Conservation (phyloP, 495 filamentous ascomycete species). For the Podospora bellae-mahoneyi region DNA sequence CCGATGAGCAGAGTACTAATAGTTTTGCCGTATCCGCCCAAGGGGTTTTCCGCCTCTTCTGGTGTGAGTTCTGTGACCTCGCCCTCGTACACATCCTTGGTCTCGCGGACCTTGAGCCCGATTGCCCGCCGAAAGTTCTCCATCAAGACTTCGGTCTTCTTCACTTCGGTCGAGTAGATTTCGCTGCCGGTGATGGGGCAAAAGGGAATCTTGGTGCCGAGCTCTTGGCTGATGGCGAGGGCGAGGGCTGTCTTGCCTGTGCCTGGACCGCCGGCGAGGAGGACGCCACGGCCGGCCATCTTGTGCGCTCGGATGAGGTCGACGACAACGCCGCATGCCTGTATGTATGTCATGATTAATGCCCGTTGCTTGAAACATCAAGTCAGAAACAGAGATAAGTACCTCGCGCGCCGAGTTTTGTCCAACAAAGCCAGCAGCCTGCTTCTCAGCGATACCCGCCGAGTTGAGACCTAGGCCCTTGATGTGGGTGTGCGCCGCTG, state of each 20-base stretch:
- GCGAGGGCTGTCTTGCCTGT: conserved; percentile 97
- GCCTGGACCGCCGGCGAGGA: conserved; percentile 86
- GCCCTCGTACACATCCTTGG: conserved; percentile 96
- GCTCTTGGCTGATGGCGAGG: conserved; percentile 87
- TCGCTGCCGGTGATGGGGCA: conserved; percentile 96
- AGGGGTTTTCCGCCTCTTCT: conserved; percentile 96
- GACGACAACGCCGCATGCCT: conserved; percentile 90
- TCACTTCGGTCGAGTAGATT: conserved; percentile 94
- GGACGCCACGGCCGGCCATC: conserved; percentile 91
- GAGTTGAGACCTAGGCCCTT: conserved; percentile 80
- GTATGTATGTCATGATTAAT: neutral
- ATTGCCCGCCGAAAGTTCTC: conserved; percentile 97
- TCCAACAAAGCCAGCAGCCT: conserved; percentile 80
- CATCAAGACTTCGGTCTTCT: conserved; percentile 98
- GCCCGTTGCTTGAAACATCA: neutral
- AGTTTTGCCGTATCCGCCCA: conserved; percentile 91
- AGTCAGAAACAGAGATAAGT: neutral
- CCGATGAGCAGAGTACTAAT: conserved; percentile 87
- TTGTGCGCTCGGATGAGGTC: conserved; percentile 92
- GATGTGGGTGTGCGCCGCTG: conserved; percentile 95
- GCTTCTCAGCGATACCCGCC: conserved; percentile 76
- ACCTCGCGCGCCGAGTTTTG: conserved; percentile 86
- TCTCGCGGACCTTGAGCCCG: conserved; percentile 92
- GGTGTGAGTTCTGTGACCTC: conserved; percentile 95
- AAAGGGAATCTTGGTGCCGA: conserved; percentile 96